Evolutionary conservation across 345 rosid genomes (phyloP).

Genomic region (Gossypium longicalyx): DNA sequence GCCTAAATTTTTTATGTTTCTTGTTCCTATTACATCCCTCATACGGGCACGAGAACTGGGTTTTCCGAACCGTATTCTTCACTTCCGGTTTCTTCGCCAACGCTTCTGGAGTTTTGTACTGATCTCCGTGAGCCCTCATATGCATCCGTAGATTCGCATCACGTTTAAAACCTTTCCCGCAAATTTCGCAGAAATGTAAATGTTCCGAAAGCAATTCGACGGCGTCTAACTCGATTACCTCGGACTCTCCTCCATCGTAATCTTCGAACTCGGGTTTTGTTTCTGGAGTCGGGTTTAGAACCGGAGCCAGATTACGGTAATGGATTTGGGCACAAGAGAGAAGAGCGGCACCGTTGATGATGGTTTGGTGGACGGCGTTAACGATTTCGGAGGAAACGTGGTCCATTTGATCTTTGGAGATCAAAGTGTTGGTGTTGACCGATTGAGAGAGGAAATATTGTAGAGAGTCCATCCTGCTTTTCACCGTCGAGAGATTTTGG

Average conservation of each 20-base stretch:
- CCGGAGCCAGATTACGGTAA: neutral
- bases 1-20: constrained; percentile 47
- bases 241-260: constrained; percentile 28
- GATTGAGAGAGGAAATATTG: constrained; percentile 40
- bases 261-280: constrained; percentile 12
- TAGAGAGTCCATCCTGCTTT: constrained; percentile 42
- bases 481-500: constrained; percentile 36
- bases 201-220: constrained; percentile 62
- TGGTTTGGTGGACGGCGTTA: constrained; percentile 45
- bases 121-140: constrained; percentile 74
- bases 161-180: constrained; percentile 74
- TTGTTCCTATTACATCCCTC: constrained; percentile 62
- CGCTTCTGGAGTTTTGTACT: constrained; percentile 61
- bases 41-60: constrained; percentile 59
- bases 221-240: constrained; percentile 53
- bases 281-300: neutral
- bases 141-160: constrained; percentile 78
- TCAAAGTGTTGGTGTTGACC: constrained; percentile 32
- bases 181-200: constrained; percentile 61
- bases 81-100: constrained; percentile 40
- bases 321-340: constrained; percentile 29
- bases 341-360: constrained; percentile 47
- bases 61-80: constrained; percentile 7
- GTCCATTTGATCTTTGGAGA: constrained; percentile 38
- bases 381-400: constrained; percentile 47